Base-by-base conservation (phyloP, 176 grass and related monocot genomes). In the Aegilops sharonensis region DNA sequence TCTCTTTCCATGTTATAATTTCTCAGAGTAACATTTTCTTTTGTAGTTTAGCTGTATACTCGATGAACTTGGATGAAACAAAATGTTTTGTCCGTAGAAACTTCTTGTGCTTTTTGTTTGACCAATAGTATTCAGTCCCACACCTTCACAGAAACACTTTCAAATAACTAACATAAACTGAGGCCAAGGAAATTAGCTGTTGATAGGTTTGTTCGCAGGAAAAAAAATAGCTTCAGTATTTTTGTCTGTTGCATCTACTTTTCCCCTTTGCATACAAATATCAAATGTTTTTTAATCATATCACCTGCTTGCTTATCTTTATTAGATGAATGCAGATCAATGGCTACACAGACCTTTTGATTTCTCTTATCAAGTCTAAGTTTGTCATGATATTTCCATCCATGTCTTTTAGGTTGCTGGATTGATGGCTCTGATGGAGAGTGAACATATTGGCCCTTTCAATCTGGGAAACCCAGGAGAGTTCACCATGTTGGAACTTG, bases 401-500 rank as follows among this genome's bases (percentile, higher is more conserved):
- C 14, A 45, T 78, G 34, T 23, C 54, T 87, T 81, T 78, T 84
- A 97, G 95, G 95, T 95, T 83, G 91, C 91, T 84, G 95, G 92
- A 47, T 50, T 97, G 87, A 92, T 95, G 83, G 75, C 87, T 61
- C 83, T 97, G 61, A 97, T 97, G 95, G 95, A 97, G 84, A 61
- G 95, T 72, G 89, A 93, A 74, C 91, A 97, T 81, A 93, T 92
- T 23, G 92, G 95, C n/a, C 95, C 95, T 48, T 94, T 95, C 82
- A 97, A 97, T 61, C 66, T 97, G 73, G 95, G 92, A 64, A 97
- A 97, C 75, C 95, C 95, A 87, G 95, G 95, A 82, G 95, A 97
- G 40, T 97, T 97, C 81, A 97, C 92, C 75, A 97, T 97, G 95
- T 79, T 93, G 85, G 92, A 97, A 78, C 88, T 97, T 81, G 95